Conservation (phyloP, 1,284 basidiomycete species). For the Ceratorhiza oryzae-sativae region DNA sequence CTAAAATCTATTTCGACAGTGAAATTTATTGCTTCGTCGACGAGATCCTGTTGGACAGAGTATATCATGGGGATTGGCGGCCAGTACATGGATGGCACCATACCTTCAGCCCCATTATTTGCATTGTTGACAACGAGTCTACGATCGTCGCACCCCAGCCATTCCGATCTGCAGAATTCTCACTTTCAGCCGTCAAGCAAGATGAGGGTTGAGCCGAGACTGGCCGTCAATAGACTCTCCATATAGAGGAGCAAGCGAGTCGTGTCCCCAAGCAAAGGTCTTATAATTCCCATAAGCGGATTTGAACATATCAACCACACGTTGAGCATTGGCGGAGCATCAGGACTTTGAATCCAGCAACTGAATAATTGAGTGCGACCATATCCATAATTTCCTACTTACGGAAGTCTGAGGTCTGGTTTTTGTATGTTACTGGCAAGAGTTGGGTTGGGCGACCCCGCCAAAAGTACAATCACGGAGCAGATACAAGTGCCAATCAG, state of each 20-base stretch:
- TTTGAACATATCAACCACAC: constrained; percentile 39
- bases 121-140: constrained; percentile 39
- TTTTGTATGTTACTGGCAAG: constrained; percentile 37
- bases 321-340: constrained; percentile 36
- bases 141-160: constrained; percentile 42
- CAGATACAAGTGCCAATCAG: neutral
- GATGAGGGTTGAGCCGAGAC: neutral
- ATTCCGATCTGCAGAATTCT: constrained; percentile 17
- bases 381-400: neutral
- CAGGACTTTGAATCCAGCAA: neutral
- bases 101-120: constrained; percentile 41
- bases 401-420: constrained; percentile 27
- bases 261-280: constrained; percentile 38
- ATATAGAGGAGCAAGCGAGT: constrained; percentile 38
- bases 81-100: neutral
- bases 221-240: constrained; percentile 26
- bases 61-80: neutral
- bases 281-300: constrained; percentile 38
- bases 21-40: constrained; percentile 25
- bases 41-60: constrained; percentile 22
- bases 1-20: constrained; percentile 34
- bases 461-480: neutral
- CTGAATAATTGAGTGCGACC: neutral
- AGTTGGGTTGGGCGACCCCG: neutral
- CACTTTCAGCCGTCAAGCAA: neutral